Evolutionary conservation across 2,329 filamentous ascomycete genomes (phyloP).

Genomic region (Cercospora citrullina): DNA sequence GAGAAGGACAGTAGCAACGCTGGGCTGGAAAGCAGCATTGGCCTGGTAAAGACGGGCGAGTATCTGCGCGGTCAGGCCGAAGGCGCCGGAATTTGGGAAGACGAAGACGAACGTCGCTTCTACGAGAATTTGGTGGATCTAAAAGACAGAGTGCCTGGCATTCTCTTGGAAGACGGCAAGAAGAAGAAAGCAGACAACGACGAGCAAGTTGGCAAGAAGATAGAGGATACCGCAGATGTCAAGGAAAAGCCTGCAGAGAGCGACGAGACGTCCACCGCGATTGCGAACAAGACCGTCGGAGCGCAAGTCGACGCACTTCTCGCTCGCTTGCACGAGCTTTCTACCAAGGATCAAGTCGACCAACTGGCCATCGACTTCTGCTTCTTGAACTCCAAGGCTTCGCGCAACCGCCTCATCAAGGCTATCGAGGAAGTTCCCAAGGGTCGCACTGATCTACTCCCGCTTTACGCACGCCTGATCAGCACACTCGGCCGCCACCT

Average conservation of each 20-base stretch:
- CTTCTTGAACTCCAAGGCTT: slow-evolving; percentile 97
- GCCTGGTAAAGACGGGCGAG: slow-evolving; percentile 89
- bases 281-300: slow-evolving; percentile 95
- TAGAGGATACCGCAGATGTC: slow-evolving; percentile 51
- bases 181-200: slow-evolving; percentile 86
- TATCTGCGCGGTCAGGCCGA: slow-evolving; percentile 89
- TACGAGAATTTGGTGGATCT: slow-evolving; percentile 96
- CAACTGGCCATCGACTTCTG: slow-evolving; percentile 95
- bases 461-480: slow-evolving; percentile 86
- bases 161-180: slow-evolving; percentile 88
- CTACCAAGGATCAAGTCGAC: slow-evolving; percentile 87
- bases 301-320: slow-evolving; percentile 93
- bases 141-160: slow-evolving; percentile 91
- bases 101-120: slow-evolving; percentile 95
- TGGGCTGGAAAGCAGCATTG: slow-evolving; percentile 74
- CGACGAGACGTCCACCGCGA: slow-evolving; percentile 88
- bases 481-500: slow-evolving; percentile 93
- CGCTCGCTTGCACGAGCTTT: slow-evolving; percentile 83
- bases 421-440: slow-evolving; percentile 93
- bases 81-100: slow-evolving; percentile 94
- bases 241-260: slow-evolving; percentile 58
- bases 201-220: slow-evolving; percentile 77
- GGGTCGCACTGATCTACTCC: slow-evolving; percentile 85
- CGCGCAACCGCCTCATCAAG: slow-evolving; percentile 89
- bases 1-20: slow-evolving; percentile 68